Percentiles rank a stretch among this genome's conserved stretches.
Conservation (phyloP, 1,139 yeast genomes). For the Petasospora rhodanensis region DNA sequence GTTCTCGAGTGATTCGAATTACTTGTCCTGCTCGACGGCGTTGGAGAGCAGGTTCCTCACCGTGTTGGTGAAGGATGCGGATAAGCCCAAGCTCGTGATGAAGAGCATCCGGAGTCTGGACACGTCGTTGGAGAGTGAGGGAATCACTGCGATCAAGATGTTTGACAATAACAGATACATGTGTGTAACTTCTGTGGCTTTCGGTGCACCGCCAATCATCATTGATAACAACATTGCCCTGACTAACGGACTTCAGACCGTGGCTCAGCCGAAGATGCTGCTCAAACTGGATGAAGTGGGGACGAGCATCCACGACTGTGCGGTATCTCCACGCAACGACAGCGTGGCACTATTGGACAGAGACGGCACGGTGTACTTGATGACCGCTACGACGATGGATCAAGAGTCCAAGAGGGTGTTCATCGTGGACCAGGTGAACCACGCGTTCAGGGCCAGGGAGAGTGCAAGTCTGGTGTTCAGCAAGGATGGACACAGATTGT, state of each 20-base stretch:
- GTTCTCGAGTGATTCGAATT: conserved; percentile 67
- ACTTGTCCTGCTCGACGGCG: conserved; percentile 77
- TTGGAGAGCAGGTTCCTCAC: conserved; percentile 77
- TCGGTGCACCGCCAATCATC: conserved; percentile 55
- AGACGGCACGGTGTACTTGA: conserved; percentile 68
- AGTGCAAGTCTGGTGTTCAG: conserved; percentile 76
- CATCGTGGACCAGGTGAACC: conserved; percentile 71
- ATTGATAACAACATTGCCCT: conserved; percentile 50
- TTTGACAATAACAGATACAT: conserved; percentile 56
- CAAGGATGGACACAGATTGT: conserved; percentile 74
- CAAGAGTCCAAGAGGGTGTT: conserved; percentile 58
- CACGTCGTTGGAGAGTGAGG: conserved; percentile 72
- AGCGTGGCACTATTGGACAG: conserved; percentile 77
- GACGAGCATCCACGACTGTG: conserved; percentile 64
- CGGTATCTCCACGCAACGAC: conserved; percentile 82
- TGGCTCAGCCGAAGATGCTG: conserved; percentile 53
- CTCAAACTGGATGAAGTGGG: conserved; percentile 78
- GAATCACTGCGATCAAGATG: conserved; percentile 79
- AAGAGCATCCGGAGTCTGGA: conserved; percentile 58
- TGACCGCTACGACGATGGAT: conserved; percentile 57
- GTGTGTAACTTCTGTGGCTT: conserved; percentile 58
- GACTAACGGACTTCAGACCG: conserved; percentile 34
- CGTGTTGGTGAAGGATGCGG: conserved; percentile 59
- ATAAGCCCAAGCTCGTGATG: conserved; percentile 68
- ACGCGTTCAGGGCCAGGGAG: conserved; percentile 62